Conservation (phyloP, 108 stramenopile species). For the Bacterosira constricta region DNA sequence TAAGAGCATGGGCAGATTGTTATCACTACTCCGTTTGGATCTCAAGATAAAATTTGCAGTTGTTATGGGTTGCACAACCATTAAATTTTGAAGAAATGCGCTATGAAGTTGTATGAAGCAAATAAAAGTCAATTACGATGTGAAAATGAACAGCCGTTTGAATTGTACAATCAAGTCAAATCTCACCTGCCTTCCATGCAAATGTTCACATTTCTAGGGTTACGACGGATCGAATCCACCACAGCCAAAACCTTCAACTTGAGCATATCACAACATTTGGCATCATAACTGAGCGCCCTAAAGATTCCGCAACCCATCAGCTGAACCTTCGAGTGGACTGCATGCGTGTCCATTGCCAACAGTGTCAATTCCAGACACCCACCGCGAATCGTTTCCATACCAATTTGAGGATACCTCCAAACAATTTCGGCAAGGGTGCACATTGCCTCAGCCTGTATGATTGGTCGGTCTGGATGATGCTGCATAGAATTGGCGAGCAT, state of each 20-base stretch:
- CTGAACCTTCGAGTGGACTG: constrained; percentile 15
- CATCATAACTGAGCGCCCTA: constrained; percentile 25
- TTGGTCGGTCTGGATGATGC: constrained; percentile 1
- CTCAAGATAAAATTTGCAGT: constrained; percentile 9
- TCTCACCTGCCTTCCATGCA: constrained; percentile 26
- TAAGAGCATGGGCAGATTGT: constrained; percentile 7
- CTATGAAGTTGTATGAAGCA: neutral
- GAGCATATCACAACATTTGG: constrained; percentile 27
- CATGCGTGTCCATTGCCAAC: constrained; percentile 27
- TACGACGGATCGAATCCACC: constrained; percentile 17
- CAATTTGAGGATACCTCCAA: constrained; percentile 17
- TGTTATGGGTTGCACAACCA: constrained; percentile 12
- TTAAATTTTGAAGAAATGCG: constrained; percentile 36
- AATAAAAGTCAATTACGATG: neutral
- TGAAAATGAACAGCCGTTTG: too few species aligned
- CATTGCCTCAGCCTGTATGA: constrained; percentile 28
- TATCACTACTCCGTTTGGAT: neutral
- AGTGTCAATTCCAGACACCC: constrained; percentile 22
- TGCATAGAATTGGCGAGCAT: constrained; percentile 19
- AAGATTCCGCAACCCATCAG: constrained; percentile 11
- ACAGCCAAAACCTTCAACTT: constrained; percentile 18
- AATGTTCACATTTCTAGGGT: constrained; percentile 10
- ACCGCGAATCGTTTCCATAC: neutral
- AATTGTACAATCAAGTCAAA: neutral
- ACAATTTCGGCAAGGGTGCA: constrained; percentile 23